Conservation (phyloP, 192 early-diverging fungal species). For the Coemansia sp. region DNA sequence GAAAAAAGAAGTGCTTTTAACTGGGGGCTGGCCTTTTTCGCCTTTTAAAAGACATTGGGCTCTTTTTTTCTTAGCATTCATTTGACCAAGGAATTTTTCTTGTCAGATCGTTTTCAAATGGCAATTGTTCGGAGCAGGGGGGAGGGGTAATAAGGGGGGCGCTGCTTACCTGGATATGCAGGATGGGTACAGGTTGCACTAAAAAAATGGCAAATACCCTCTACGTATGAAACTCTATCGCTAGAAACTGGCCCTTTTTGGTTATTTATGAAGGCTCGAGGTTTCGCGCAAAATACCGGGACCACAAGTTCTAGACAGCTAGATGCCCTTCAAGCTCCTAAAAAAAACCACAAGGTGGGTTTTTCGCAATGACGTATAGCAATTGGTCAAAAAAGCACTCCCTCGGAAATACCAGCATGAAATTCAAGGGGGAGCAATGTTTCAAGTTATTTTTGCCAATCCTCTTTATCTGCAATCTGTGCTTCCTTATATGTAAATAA, state of each 20-base stretch:
- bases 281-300: too few relatives aligned
- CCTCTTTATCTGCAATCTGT: not conserved
- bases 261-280: too few relatives aligned
- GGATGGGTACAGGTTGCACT: too few relatives aligned
- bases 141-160: not conserved
- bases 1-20: not conserved
- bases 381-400: too few relatives aligned
- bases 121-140: not conserved
- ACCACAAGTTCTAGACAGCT: too few relatives aligned
- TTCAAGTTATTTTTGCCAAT: conserved; percentile 7
- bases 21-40: conserved; percentile 3
- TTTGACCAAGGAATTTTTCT: not conserved
- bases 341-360: too few relatives aligned
- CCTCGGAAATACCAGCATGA: not conserved
- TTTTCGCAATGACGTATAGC: too few relatives aligned
- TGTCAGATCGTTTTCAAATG: conserved; percentile 2
- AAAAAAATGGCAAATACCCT: too few relatives aligned
- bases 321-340: too few relatives aligned
- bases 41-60: not conserved
- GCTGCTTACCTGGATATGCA: conserved; percentile 5
- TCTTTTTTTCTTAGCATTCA: not conserved
- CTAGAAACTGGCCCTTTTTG: too few relatives aligned
- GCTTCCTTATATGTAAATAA: too few relatives aligned
- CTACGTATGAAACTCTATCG: too few relatives aligned
- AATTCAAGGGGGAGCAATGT: conserved; percentile 6